Conservation (phyloP, 257 asterid species). For the Avicennia marina region DNA sequence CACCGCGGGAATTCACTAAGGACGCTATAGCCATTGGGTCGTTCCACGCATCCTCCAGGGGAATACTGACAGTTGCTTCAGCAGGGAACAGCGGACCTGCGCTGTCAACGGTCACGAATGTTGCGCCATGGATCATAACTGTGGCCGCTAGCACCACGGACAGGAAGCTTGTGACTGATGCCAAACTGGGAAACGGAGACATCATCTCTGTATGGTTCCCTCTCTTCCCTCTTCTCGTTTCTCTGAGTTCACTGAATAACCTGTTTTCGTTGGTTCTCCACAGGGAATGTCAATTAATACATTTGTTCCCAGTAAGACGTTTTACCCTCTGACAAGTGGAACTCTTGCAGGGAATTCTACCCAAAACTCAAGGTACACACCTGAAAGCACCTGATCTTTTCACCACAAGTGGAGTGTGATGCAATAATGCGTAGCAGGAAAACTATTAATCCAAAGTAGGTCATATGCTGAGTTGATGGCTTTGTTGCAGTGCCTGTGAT, state of each 20-base stretch:
- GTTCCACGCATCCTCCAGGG: constrained; percentile 48
- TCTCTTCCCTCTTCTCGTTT: neutral
- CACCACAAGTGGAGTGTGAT: too few relatives aligned
- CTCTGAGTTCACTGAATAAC: too few relatives aligned
- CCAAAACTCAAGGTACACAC: constrained; percentile 27
- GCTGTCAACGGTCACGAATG: constrained; percentile 29
- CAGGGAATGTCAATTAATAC: constrained; percentile 63
- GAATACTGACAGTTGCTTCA: constrained; percentile 49
- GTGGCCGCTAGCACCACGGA: constrained; percentile 61
- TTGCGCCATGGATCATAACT: constrained; percentile 66
- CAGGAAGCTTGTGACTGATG: constrained; percentile 39
- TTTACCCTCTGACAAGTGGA: constrained; percentile 54
- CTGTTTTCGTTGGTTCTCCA: neutral
- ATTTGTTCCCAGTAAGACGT: constrained; percentile 23
- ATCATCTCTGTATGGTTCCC: constrained; percentile 30
- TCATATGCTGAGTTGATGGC: neutral
- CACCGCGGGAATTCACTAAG: constrained; percentile 20
- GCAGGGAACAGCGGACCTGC: constrained; percentile 58
- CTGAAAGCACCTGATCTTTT: neutral
- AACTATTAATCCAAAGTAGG: too few relatives aligned
- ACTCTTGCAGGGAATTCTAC: constrained; percentile 26
- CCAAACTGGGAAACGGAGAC: constrained; percentile 44
- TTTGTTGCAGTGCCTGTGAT: constrained; percentile 49
- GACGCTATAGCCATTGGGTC: constrained; percentile 62
- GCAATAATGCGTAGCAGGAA: too few relatives aligned